Percentiles rank a stretch among this genome's conserved stretches.
Conservation (phyloP, 176 grass and related monocot species). For the barley (Hordeum vulgare) region DNA sequence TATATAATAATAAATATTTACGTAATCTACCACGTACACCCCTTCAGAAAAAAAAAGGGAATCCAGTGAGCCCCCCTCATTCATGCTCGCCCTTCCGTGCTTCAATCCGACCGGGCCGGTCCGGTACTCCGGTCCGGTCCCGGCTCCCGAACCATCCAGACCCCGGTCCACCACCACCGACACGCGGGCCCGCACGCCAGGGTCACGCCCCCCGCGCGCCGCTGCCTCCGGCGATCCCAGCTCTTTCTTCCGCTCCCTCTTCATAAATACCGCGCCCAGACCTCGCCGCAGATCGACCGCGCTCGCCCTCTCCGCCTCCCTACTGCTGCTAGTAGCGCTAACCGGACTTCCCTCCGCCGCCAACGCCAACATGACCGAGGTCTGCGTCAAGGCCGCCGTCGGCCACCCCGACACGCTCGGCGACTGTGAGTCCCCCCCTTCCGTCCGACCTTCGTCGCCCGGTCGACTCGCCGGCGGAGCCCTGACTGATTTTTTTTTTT, state of each 20-base stretch:
- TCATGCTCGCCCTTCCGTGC: too few species aligned
- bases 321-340: accelerated
- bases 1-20: too few species aligned
- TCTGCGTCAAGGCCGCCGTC: conserved; percentile 64
- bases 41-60: too few species aligned
- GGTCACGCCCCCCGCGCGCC: background rate
- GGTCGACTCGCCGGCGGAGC: background rate
- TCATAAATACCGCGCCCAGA: background rate
- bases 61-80: too few species aligned
- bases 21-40: too few species aligned
- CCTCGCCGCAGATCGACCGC: background rate
- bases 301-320: background rate
- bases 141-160: conserved; percentile 10
- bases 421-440: conserved; percentile 15
- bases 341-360: background rate
- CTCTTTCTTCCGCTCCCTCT: too few species aligned
- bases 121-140: too few species aligned
- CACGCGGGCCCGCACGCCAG: background rate
- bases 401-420: conserved; percentile 57
- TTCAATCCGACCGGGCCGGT: too few species aligned
- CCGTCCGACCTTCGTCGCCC: background rate
- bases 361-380: conserved; percentile 46
- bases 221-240: background rate
- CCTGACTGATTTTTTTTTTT: background rate
- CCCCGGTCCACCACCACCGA: background rate